Evolutionary conservation across 352 stramenopile species (phyloP), one percentile per base, ranked within the genome.

Genomic region (Globisporangium splendens): DNA sequence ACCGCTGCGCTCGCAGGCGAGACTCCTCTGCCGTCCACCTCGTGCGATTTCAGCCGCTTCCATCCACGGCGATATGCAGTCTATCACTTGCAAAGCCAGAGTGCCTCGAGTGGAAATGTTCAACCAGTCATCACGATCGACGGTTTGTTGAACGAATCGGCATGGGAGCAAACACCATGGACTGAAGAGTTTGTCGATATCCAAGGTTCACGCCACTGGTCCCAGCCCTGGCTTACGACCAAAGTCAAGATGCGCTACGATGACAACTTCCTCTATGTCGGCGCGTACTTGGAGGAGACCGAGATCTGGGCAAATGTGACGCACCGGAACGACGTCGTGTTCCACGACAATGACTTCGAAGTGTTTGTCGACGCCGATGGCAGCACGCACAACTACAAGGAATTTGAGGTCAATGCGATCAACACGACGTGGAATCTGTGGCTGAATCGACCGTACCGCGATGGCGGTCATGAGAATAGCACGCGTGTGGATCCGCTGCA

Each of bases 331-430:
- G 59, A 74, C 1, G 77, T 94, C 4, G 67, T 93, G 28, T 94
- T 92, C 54, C 72, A 84, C 41, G 90, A 97, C 72, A 96, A 95
- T 50, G 90, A 97, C 72, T 96, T 96, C 69, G 87, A 97, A 64
- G 86, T 96, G 11, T 96, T 97, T 64, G 73, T 96, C 22, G 88
- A 97, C 68, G 69, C 86, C 1, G 71, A 77, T 39, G 80, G 75
- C 8, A 84, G 35, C 22, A 88, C 81, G 21, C 81, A 95, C 69
- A 77, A 91, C 63, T 97, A 97, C 77, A 96, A 96, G 67, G 90
- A 97, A 74, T 75, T 96, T 31, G 90, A 97, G 65, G 49, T 96
- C 8, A 97, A 97, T 62, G 80, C 87, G 10, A 61, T 83, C 39
- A 96, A 96, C 62, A 82, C 85, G 35, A 89, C 86, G 28, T 97